Percentiles rank a stretch among this genome's conserved stretches.
These are phyloP conservation scores for Botrytis deweyae DNA, from an alignment of 2,329 filamentous ascomycete genomes.

Conservation along the genomic window DNA sequence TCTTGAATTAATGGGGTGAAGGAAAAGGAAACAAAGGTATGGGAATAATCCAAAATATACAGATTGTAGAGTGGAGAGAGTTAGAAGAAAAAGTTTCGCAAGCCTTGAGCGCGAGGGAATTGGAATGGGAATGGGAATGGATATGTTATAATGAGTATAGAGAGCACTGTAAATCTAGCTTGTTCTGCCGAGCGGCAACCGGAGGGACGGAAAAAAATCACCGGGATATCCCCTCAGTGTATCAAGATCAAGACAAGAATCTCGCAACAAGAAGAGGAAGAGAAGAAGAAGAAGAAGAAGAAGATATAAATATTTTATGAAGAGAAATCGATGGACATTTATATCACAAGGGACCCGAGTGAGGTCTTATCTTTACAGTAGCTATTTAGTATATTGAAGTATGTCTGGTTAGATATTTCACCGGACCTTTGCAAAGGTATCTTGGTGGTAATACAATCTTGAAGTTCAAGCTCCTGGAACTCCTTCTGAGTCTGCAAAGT, in stretches of 20 bases:
- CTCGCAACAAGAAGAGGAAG: background rate
- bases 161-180: constrained; percentile 1
- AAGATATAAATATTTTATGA: background rate
- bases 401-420: background rate
- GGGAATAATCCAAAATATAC: constrained; percentile 21
- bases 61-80: constrained; percentile 1
- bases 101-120: background rate
- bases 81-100: constrained; percentile 9
- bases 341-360: constrained; percentile 12
- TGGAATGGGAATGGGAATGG: background rate
- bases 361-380: background rate
- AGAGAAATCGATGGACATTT: background rate
- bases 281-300: background rate
- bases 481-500: background rate
- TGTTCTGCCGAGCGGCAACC: constrained; percentile 17
- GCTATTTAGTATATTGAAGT: background rate
- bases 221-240: constrained; percentile 19
- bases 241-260: background rate
- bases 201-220: constrained; percentile 17
- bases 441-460: background rate
- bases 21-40: constrained; percentile 36
- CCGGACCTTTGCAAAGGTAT: background rate
- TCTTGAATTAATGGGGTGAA: constrained; percentile 49
- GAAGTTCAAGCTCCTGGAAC: constrained; percentile 6
- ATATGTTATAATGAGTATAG: background rate